These are phyloP conservation scores for Fragilaria radians DNA, from an alignment of 108 stramenopile species.

Conservation along the genomic window DNA sequence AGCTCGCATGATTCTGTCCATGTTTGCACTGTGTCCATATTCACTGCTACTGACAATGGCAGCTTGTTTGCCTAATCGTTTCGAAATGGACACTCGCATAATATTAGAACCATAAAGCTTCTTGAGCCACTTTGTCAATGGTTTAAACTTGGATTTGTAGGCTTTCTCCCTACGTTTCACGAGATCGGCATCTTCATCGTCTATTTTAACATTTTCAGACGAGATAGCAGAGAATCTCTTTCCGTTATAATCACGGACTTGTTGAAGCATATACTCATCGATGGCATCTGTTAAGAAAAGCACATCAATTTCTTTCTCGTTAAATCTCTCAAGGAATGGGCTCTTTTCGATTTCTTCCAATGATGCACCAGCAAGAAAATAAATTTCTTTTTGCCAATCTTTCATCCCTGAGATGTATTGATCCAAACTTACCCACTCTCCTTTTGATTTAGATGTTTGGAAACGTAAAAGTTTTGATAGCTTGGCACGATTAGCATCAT, in stretches of 20 bases:
- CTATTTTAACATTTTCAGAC: constrained; percentile 95
- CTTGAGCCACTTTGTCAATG: constrained; percentile 94
- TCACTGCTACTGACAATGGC: constrained; percentile 90
- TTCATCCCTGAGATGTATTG: constrained; percentile 93
- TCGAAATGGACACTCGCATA: constrained; percentile 81
- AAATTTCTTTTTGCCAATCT: constrained; percentile 99
- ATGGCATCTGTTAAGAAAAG: constrained; percentile 91
- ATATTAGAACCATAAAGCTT: constrained; percentile 84
- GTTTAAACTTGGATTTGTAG: constrained; percentile 94
- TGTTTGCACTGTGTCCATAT: constrained; percentile 96
- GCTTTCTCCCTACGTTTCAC: constrained; percentile 86
- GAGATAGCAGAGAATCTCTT: constrained; percentile 89
- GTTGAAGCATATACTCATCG: constrained; percentile 91
- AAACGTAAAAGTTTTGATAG: constrained; percentile 93
- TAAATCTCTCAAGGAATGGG: constrained; percentile 90
- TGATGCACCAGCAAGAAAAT: constrained; percentile 87
- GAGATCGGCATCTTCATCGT: constrained; percentile 94
- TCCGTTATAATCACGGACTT: constrained; percentile 72
- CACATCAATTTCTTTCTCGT: constrained; percentile 93
- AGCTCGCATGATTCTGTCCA: constrained; percentile 98
- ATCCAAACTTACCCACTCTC: constrained; percentile 74
- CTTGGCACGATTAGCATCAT: constrained; percentile 88
- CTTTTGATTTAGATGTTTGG: constrained; percentile 78
- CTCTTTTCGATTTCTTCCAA: constrained; percentile 78
- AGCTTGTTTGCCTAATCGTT: constrained; percentile 86